Evolutionary conservation across 2,329 filamentous ascomycete genomes (phyloP).

Genomic region (Blastomyces percursus): DNA sequence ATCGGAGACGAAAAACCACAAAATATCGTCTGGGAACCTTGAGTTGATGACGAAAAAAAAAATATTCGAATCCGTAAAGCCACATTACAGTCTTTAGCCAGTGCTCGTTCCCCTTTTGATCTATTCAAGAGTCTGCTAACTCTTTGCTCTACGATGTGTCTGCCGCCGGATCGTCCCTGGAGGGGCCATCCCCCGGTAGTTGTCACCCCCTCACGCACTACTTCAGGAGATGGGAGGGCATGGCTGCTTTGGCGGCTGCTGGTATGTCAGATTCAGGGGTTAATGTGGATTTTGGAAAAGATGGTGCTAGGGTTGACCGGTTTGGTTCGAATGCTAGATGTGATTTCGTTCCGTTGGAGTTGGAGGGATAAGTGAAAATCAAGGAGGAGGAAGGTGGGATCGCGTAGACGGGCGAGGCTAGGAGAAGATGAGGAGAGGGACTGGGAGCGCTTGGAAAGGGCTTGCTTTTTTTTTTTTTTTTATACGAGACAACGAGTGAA

Average conservation of each 20-base stretch:
- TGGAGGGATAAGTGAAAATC: not conserved
- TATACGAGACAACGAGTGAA: too few relatives aligned
- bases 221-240: not conserved
- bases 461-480: too few relatives aligned
- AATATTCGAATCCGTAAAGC: slow-evolving; percentile 4
- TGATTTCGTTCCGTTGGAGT: not conserved
- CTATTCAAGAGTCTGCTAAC: not conserved
- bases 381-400: not conserved
- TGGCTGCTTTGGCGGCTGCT: not conserved
- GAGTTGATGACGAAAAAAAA: slow-evolving; percentile 6
- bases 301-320: not conserved
- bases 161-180: not conserved
- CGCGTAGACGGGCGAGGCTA: not conserved
- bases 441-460: too few relatives aligned
- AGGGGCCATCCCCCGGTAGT: not conserved
- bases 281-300: not conserved
- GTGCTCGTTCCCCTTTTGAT: not conserved
- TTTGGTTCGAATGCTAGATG: not conserved
- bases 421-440: not conserved
- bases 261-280: not conserved
- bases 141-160: not conserved
- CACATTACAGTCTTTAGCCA: not conserved
- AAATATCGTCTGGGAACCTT: slow-evolving; percentile 13
- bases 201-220: not conserved
- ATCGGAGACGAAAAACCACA: not conserved